These are phyloP conservation scores for Pochonia chlamydosporia DNA, from an alignment of 2,329 filamentous ascomycete genomes.

Conservation along the genomic window DNA sequence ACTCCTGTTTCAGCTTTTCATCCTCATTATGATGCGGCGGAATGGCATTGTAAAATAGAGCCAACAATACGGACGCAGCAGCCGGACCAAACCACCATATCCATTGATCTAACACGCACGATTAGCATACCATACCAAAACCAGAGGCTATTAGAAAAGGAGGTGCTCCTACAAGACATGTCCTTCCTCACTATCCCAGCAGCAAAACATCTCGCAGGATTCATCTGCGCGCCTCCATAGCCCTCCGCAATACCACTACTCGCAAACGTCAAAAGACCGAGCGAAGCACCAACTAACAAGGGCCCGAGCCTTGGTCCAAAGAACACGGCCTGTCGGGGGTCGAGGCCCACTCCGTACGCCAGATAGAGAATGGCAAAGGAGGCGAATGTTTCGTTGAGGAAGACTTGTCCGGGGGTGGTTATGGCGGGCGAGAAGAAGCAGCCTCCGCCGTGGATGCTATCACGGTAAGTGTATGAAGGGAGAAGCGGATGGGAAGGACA, in stretches of 20 bases:
- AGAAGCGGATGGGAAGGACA: no score
- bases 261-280: constrained; percentile 30
- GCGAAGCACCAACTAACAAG: constrained; percentile 37
- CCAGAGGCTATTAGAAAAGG: no score
- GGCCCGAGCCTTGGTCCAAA: constrained; percentile 44
- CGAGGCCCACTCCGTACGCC: constrained; percentile 46
- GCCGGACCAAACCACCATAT: constrained; percentile 31
- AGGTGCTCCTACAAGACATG: constrained; percentile 13
- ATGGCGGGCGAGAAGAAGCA: constrained; percentile 29
- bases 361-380: constrained; percentile 29
- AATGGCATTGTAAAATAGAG: constrained; percentile 21
- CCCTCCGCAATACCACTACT: constrained; percentile 32
- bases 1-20: not conserved
- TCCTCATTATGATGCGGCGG: constrained; percentile 20
- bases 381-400: constrained; percentile 41
- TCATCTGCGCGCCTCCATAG: constrained; percentile 36
- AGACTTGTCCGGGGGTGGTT: constrained; percentile 32
- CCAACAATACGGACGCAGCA: constrained; percentile 19
- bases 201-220: constrained; percentile 39
- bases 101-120: constrained; percentile 21
- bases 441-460: constrained; percentile 25
- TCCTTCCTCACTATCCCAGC: constrained; percentile 30
- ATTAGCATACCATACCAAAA: not conserved
- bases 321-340: constrained; percentile 42
- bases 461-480: no score